phyloP scores from a whole-genome alignment of 208 protist genomes.

The Endotrypanum monterogeii region DNA sequence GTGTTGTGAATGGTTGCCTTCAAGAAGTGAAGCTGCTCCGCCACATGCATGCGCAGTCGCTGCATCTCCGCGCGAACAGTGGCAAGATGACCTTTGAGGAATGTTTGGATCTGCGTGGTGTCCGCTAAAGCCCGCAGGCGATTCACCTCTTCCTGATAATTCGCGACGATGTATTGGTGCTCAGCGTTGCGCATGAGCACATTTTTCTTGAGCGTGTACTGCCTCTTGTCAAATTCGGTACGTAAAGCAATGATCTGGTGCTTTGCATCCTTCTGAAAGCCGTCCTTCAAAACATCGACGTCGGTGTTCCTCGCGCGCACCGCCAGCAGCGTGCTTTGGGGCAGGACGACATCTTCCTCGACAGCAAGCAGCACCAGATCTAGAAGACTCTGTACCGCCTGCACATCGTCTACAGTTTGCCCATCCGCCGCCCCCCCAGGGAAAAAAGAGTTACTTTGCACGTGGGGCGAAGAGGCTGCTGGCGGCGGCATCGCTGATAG shows the following conservation, averaged over 20 bases:
- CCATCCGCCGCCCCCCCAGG: slow-evolving; percentile 10
- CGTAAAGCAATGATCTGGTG: slow-evolving; percentile 39
- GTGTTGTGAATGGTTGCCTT: slow-evolving; percentile 47
- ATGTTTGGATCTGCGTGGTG: slow-evolving; percentile 36
- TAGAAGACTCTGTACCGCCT: slow-evolving; percentile 76
- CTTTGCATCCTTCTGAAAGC: slow-evolving; percentile 36
- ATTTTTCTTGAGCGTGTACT: slow-evolving; percentile 60
- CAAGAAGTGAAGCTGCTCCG: slow-evolving; percentile 58
- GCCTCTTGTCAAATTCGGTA: slow-evolving; percentile 51
- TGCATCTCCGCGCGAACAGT: slow-evolving; percentile 54
- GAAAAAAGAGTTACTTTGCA: neutral
- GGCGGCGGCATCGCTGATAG: slow-evolving; percentile 1
- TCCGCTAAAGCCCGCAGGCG: slow-evolving; percentile 67
- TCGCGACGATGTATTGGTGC: slow-evolving; percentile 42
- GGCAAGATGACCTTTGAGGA: slow-evolving; percentile 35
- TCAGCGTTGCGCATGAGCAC: slow-evolving; percentile 47
- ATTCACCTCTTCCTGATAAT: slow-evolving; percentile 69
- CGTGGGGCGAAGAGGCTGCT: neutral
- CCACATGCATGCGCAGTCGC: slow-evolving; percentile 34
- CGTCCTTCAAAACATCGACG: slow-evolving; percentile 23
- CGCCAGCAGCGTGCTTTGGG: slow-evolving; percentile 31
- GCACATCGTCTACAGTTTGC: slow-evolving; percentile 33
- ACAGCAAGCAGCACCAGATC: slow-evolving; percentile 86
- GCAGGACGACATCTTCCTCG: slow-evolving; percentile 64
- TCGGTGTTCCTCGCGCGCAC: slow-evolving; percentile 18